Conservation (phyloP, 140 eudicot species). For the Anethum foeniculum region DNA sequence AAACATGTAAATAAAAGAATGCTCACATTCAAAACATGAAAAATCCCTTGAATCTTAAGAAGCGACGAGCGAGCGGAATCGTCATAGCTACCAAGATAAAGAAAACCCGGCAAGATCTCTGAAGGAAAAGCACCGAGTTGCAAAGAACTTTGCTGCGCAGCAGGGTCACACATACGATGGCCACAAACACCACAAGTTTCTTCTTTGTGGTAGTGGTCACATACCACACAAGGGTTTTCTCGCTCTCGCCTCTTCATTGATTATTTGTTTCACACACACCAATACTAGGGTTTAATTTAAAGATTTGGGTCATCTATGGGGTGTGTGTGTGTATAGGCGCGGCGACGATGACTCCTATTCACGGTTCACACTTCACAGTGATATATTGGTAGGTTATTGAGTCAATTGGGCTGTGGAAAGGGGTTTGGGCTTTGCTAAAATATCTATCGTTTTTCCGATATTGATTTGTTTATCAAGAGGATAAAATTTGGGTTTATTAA, state of each 20-base stretch:
- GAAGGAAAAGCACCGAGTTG: constrained; percentile 81
- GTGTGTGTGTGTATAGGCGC: no score
- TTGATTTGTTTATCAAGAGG: no score
- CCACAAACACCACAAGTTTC: constrained; percentile 96
- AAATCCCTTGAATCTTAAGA: constrained; percentile 80
- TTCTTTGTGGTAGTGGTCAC: constrained; percentile 96
- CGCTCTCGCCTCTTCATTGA: constrained; percentile 77
- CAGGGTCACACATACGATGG: constrained; percentile 59
- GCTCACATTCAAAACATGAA: constrained; percentile 72
- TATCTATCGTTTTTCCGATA: no score
- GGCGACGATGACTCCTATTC: no score
- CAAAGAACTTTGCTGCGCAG: constrained; percentile 27
- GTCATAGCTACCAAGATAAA: constrained; percentile 84
- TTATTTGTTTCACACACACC: no score
- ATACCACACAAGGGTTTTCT: constrained; percentile 88
- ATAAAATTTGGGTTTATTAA: no score
- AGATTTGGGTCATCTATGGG: no score
- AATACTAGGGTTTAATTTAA: no score
- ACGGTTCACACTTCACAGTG: no score
- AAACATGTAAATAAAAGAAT: background rate
- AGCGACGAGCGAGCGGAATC: constrained; percentile 81
- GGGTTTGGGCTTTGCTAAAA: no score
- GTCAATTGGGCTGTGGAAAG: no score
- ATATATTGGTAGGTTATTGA: no score
- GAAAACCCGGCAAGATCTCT: constrained; percentile 74